Base-by-base conservation (phyloP, 805 yeast species). In the Pichia eremophila region DNA sequence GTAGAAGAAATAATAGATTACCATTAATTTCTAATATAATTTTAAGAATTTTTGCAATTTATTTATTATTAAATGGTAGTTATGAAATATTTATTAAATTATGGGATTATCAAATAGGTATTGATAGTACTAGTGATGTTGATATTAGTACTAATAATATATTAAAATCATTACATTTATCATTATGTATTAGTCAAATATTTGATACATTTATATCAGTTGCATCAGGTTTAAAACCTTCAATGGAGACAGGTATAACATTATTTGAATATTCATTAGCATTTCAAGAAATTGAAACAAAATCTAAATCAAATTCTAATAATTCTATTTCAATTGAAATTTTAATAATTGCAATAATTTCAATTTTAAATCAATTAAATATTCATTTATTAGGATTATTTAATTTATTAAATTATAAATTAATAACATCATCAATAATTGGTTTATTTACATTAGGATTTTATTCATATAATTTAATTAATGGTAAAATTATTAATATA, bases 231-330 rank as follows among this genome's bases (percentile, higher is more conserved):
- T 68, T 68, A 40, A 62, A 66, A 27, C 84, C 87, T 8, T 70
- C 73, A 47, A 73, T 77, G 19, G 90, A 83, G 47, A 74, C 81
- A 15, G 87, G 87, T 0, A 67, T 84, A 52, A 81, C 93, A 0
- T 64, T 85, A 35, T 83, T 85, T 63, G 93, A 85, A 60, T 83
- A 79, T 56, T 82, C 91, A 5, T 61, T 83, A 15, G 85, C 87
- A 12, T 83, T 83, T 58, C 90, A 84, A 56, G 93, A 85, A 55
- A 80, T 75, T 48, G 83, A 74, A 59, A 69, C 71, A 40, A 64
- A 69, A 34, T 66, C 46, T 46, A 65, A 71, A 43, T 87, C 80
- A 32, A 22, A 22, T 22, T 5, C 4, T 4, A 7, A 22, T 22
- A 22, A 4, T 22, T 22, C 25, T 5, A 22, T 22, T 4, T 22